A percentile compares a stretch with the other conserved stretches of the same genome.
phyloP scores from a whole-genome alignment of 495 filamentous ascomycete species.

The Pyrenopolyporus hunteri region DNA sequence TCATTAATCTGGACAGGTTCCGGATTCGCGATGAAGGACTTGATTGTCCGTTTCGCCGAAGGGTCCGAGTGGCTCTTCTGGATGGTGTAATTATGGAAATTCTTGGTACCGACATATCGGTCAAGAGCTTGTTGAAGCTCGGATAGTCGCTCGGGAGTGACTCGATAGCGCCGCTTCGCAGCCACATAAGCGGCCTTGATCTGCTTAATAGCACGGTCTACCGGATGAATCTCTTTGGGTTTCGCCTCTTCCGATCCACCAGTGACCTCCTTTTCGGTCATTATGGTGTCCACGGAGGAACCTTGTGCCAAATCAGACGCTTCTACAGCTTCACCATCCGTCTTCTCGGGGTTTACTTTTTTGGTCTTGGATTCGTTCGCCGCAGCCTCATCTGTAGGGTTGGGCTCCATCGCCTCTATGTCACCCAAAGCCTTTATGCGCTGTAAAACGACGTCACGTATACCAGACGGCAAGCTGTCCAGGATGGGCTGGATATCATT shows the following conservation, averaged over 20 bases:
- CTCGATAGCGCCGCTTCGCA: constrained; percentile 82
- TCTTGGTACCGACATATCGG: constrained; percentile 78
- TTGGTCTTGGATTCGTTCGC: constrained; percentile 1
- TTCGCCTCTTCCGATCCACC: constrained; percentile 21
- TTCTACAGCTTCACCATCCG: constrained; percentile 1
- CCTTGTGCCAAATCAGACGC: constrained; percentile 12
- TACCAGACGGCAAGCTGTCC: constrained; percentile 50
- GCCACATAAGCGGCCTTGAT: constrained; percentile 78
- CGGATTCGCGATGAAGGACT: constrained; percentile 75
- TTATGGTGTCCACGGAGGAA: not conserved
- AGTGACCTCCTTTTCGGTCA: constrained; percentile 10
- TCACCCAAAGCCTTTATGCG: constrained; percentile 47
- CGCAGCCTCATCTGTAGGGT: constrained; percentile 1
- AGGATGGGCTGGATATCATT: constrained; percentile 77
- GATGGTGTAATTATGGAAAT: constrained; percentile 96
- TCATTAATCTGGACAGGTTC: constrained; percentile 82
- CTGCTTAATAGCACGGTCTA: constrained; percentile 70
- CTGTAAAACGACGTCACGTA: constrained; percentile 50
- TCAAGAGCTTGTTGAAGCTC: constrained; percentile 74
- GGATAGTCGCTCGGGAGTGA: constrained; percentile 69
- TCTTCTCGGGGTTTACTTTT: constrained; percentile 9
- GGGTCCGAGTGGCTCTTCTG: constrained; percentile 80
- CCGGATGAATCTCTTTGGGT: constrained; percentile 49
- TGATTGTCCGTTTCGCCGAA: constrained; percentile 85
- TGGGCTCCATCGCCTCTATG: constrained; percentile 22